Evolutionary conservation across 805 yeast genomes (phyloP).

Genomic region (Hanseniaspora nectarophila): DNA sequence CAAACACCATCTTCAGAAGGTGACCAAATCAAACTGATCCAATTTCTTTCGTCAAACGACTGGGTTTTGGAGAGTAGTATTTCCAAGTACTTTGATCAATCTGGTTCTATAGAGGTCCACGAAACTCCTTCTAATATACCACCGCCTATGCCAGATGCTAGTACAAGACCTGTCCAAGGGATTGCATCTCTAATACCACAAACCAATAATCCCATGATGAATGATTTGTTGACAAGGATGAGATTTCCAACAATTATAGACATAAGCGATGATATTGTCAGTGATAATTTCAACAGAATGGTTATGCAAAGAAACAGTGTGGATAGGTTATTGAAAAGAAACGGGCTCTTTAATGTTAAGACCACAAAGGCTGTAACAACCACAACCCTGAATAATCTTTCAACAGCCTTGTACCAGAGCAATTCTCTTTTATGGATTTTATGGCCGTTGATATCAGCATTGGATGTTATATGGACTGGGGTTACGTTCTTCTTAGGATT

Average conservation of each 20-base stretch:
- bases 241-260: not conserved
- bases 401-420: not conserved
- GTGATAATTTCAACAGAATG: not conserved
- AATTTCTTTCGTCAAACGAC: constrained; percentile 1
- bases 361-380: not conserved
- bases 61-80: constrained; percentile 9
- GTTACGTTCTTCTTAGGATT: constrained; percentile 5
- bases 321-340: not conserved
- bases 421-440: not conserved
- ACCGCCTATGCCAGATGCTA: not conserved
- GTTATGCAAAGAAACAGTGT: not conserved
- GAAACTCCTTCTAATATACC: not conserved
- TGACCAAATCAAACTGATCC: constrained; percentile 2
- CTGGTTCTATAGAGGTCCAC: not conserved
- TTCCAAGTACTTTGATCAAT: constrained; percentile 4
- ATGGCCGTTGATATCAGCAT: constrained; percentile 6
- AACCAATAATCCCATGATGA: constrained; percentile 9
- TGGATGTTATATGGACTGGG: constrained; percentile 5
- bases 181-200: not conserved
- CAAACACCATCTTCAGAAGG: not conserved
- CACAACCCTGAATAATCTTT: not conserved
- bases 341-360: not conserved
- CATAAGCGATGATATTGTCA: not conserved
- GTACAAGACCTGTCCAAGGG: not conserved
- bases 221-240: constrained; percentile 12